phyloP scores from a whole-genome alignment of 1,284 basidiomycete genomes.

The Cutaneotrichosporon dermatis region DNA sequence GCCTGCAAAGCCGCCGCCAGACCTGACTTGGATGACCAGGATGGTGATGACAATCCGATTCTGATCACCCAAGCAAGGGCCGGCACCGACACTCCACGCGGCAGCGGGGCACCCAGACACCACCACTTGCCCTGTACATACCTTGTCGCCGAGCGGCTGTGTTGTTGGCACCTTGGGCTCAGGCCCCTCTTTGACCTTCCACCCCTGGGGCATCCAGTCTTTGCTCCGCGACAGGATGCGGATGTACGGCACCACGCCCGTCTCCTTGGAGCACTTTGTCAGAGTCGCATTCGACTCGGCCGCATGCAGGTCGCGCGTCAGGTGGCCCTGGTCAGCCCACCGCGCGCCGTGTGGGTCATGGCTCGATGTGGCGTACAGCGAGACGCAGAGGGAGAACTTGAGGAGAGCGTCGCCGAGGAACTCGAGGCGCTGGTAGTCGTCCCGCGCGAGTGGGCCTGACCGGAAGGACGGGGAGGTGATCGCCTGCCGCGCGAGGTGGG shows the following conservation, averaged over 20 bases:
- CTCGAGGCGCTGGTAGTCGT: conserved; percentile 41
- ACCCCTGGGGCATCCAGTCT: conserved; percentile 31
- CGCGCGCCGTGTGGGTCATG: too few species aligned
- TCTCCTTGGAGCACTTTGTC: conserved; percentile 14
- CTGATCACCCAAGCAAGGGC: too few species aligned
- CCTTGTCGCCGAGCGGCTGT: conserved; percentile 22
- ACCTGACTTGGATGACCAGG: too few species aligned
- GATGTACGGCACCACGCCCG: conserved; percentile 33
- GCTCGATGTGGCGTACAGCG: not conserved
- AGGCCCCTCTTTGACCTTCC: conserved; percentile 8
- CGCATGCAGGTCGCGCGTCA: conserved; percentile 22
- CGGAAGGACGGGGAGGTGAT: conserved; percentile 21
- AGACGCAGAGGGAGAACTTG: conserved; percentile 21
- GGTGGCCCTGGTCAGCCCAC: conserved; percentile 9
- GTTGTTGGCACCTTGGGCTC: not conserved
- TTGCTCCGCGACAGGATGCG: conserved; percentile 7
- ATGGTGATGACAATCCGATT: too few species aligned
- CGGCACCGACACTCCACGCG: too few species aligned
- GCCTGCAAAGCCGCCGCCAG: too few species aligned
- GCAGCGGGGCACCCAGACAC: too few species aligned
- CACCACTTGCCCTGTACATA: not conserved
- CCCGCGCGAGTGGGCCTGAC: not conserved
- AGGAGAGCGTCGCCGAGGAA: conserved; percentile 41
- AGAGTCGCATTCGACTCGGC: conserved; percentile 30
- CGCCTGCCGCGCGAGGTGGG: conserved; percentile 21